phyloP scores from a whole-genome alignment of 2,329 filamentous ascomycete species.

The Fusarium sp. region DNA sequence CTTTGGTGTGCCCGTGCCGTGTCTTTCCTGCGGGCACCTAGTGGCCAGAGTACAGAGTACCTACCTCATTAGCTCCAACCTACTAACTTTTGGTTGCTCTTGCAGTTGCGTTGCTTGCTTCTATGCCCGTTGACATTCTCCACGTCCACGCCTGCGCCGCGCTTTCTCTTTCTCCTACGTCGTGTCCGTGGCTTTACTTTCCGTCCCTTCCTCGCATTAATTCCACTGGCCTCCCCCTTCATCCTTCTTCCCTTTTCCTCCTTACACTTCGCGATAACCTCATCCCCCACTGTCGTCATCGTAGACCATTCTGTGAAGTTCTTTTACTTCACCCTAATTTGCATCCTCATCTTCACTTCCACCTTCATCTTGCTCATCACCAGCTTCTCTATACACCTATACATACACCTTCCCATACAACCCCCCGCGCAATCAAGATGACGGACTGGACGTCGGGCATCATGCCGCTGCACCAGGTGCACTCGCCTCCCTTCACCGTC shows the following conservation, averaged over 20 bases:
- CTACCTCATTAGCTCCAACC: constrained; percentile 2
- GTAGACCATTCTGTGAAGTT: constrained; percentile 16
- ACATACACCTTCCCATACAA: constrained; percentile 21
- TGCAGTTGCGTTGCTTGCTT: constrained; percentile 19
- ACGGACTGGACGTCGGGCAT: constrained; percentile 56
- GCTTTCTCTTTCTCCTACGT: constrained; percentile 27
- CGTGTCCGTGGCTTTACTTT: constrained; percentile 28
- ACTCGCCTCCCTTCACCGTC: constrained; percentile 79
- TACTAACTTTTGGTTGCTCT: constrained; percentile 6
- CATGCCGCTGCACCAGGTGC: constrained; percentile 67
- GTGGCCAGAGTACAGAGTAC: background rate
- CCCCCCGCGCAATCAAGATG: constrained; percentile 36
- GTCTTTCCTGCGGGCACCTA: constrained; percentile 12
- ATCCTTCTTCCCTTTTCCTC: constrained; percentile 20
- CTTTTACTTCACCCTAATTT: constrained; percentile 15
- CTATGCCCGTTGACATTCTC: constrained; percentile 24
- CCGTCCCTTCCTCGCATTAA: constrained; percentile 36
- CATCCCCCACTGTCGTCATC: constrained; percentile 30
- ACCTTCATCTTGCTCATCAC: constrained; percentile 5
- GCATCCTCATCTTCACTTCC: constrained; percentile 5
- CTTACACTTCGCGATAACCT: constrained; percentile 37
- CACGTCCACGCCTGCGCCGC: constrained; percentile 26
- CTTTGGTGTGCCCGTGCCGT: constrained; percentile 24
- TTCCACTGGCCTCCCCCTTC: constrained; percentile 25
- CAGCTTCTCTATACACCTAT: constrained; percentile 10